Evolutionary conservation across 176 grass and related monocot genomes (phyloP).

Genomic region (Eleusine indica): DNA sequence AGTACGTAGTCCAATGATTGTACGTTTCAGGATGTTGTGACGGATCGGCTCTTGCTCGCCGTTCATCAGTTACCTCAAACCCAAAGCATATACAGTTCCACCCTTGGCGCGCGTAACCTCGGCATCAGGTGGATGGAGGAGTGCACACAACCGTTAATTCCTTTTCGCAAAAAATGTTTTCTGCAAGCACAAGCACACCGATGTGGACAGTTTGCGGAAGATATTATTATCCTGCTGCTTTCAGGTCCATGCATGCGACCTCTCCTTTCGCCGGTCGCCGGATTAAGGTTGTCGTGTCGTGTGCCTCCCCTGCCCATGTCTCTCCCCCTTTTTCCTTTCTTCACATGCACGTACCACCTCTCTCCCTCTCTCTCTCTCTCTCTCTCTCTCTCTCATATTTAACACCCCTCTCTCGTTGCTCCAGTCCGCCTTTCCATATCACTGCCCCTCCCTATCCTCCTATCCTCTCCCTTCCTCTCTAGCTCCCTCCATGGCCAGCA

Average conservation of each 20-base stretch:
- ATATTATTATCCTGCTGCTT: not conserved
- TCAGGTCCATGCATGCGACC: constrained; percentile 5
- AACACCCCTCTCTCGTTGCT: constrained; percentile 39
- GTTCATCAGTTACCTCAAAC: not conserved
- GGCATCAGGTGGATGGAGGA: not conserved
- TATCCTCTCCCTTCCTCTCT: constrained; percentile 17
- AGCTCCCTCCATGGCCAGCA: constrained; percentile 32
- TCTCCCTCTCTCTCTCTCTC: constrained; percentile 24
- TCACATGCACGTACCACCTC: constrained; percentile 30
- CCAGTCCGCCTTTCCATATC: constrained; percentile 28
- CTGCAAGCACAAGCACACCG: constrained; percentile 18
- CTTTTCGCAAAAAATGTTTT: not conserved
- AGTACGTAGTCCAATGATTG: constrained; percentile 14
- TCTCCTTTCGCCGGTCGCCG: not conserved
- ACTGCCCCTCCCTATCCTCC: not conserved
- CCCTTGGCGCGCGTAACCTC: not conserved
- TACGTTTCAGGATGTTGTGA: not conserved
- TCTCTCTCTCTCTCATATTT: constrained; percentile 40
- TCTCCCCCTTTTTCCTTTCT: not conserved
- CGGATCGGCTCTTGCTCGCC: not conserved
- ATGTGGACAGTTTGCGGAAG: constrained; percentile 16
- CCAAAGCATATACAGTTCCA: not conserved
- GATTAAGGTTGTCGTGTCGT: constrained; percentile 44
- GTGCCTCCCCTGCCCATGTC: not conserved
- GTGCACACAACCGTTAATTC: not conserved